phyloP scores from a whole-genome alignment of 2,329 filamentous ascomycete species.

The Venturia carpophila region DNA sequence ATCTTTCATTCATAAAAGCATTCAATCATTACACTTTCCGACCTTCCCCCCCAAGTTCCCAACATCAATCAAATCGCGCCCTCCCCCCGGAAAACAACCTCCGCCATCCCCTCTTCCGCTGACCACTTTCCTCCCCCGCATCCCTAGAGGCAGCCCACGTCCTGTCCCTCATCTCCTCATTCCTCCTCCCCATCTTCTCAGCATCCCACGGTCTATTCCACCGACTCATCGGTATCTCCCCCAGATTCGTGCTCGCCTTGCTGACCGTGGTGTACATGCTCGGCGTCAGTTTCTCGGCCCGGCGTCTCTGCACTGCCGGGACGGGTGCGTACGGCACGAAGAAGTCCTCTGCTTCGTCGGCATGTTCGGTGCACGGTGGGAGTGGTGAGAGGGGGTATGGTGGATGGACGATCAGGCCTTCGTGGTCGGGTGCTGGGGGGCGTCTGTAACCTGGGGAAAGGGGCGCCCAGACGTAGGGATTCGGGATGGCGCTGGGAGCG shows the following conservation, averaged over 20 bases:
- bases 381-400: slow-evolving; percentile 4
- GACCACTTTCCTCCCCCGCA: neutral
- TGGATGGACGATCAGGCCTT: slow-evolving; percentile 7
- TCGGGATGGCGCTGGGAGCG: neutral
- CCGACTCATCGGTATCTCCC: slow-evolving; percentile 40
- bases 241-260: slow-evolving; percentile 38
- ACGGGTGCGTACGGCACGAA: neutral
- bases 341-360: neutral
- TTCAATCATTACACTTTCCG: no score
- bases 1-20: no score
- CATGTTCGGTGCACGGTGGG: neutral
- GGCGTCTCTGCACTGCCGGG: neutral
- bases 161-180: slow-evolving; percentile 31
- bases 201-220: slow-evolving; percentile 39
- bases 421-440: slow-evolving; percentile 7
- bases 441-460: neutral
- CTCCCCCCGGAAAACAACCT: neutral
- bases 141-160: slow-evolving; percentile 22
- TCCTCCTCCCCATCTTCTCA: slow-evolving; percentile 35
- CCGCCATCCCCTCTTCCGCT: slow-evolving; percentile 10
- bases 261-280: slow-evolving; percentile 38
- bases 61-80: neutral
- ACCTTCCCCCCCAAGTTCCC: no score
- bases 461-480: slow-evolving; percentile 1
- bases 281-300: slow-evolving; percentile 21